phyloP scores from a whole-genome alignment of 306 rosid genomes.

The Arachis stenosperma region DNA sequence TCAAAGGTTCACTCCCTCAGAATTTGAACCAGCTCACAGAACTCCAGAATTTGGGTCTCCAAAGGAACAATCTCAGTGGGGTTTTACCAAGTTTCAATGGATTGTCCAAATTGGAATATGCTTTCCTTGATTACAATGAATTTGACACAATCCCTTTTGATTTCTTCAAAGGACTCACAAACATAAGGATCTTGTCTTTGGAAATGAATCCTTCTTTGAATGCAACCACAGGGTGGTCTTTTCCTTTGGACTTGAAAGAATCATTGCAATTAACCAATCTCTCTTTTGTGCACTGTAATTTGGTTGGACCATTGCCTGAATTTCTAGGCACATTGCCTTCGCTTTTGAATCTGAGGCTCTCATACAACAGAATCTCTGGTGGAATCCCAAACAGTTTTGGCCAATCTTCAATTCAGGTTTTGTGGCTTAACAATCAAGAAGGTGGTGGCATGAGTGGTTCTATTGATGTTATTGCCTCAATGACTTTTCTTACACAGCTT shows the following conservation, averaged over 20 bases:
- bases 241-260: slow-evolving; percentile 59
- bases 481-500: slow-evolving; percentile 59
- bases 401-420: slow-evolving; percentile 57
- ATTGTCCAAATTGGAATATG: slow-evolving; percentile 63
- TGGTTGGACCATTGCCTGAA: slow-evolving; percentile 71
- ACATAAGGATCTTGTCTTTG: slow-evolving; percentile 56
- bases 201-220: slow-evolving; percentile 64
- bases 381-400: slow-evolving; percentile 59
- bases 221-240: slow-evolving; percentile 66
- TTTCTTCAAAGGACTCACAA: slow-evolving; percentile 70
- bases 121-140: slow-evolving; percentile 63
- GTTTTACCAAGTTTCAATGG: slow-evolving; percentile 68
- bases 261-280: slow-evolving; percentile 62
- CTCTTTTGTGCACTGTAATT: slow-evolving; percentile 60
- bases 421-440: slow-evolving; percentile 78
- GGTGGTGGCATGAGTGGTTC: slow-evolving; percentile 65
- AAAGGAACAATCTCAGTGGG: slow-evolving; percentile 65
- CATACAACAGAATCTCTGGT: slow-evolving; percentile 58
- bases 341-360: slow-evolving; percentile 57
- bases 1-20: slow-evolving; percentile 64
- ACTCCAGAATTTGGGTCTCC: slow-evolving; percentile 75
- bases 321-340: slow-evolving; percentile 66
- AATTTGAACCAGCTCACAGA: slow-evolving; percentile 66
- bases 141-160: slow-evolving; percentile 69
- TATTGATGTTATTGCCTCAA: slow-evolving; percentile 62